Conservation (phyloP, 495 filamentous ascomycete species). For the Aspergillus affinis region DNA sequence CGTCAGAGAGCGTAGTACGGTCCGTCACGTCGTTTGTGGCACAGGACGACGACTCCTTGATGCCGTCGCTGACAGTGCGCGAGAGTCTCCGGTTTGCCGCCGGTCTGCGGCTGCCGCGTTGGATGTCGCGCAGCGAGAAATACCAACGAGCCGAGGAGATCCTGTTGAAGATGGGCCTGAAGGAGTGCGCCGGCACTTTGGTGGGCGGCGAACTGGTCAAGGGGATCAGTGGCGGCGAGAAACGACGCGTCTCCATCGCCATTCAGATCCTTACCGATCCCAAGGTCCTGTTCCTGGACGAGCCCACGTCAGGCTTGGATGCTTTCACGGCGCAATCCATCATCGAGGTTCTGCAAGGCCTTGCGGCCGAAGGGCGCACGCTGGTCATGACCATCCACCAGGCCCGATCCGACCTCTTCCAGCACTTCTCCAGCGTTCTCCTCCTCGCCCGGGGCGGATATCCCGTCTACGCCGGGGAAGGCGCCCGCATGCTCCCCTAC, state of each 20-base stretch:
- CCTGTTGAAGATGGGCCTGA: slow-evolving; percentile 69
- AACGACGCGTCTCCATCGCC: slow-evolving; percentile 71
- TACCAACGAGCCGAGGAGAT: slow-evolving; percentile 65
- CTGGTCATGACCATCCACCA: slow-evolving; percentile 75
- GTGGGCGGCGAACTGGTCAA: slow-evolving; percentile 70
- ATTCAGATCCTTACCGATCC: slow-evolving; percentile 75
- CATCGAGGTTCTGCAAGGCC: slow-evolving; percentile 63
- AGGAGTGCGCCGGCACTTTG: slow-evolving; percentile 73
- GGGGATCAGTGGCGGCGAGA: slow-evolving; percentile 77
- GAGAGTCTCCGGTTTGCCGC: slow-evolving; percentile 71
- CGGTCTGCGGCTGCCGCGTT: slow-evolving; percentile 62
- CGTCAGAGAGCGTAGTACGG: slow-evolving; percentile 61
- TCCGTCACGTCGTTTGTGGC: slow-evolving; percentile 74
- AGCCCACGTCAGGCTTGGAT: slow-evolving; percentile 74
- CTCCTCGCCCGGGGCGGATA: slow-evolving; percentile 66
- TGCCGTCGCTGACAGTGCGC: slow-evolving; percentile 71
- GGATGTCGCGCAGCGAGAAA: slow-evolving; percentile 66
- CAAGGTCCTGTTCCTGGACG: slow-evolving; percentile 66
- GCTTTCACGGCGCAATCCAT: slow-evolving; percentile 76
- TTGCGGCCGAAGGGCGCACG: slow-evolving; percentile 73
- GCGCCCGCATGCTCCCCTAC: slow-evolving; percentile 62
- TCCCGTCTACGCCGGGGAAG: slow-evolving; percentile 64
- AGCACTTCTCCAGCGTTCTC: slow-evolving; percentile 66
- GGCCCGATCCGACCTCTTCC: slow-evolving; percentile 69
- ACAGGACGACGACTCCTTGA: slow-evolving; percentile 71